Conservation (phyloP, 1,139 yeast genomes). For the Lodderomyces parapsilosis region DNA sequence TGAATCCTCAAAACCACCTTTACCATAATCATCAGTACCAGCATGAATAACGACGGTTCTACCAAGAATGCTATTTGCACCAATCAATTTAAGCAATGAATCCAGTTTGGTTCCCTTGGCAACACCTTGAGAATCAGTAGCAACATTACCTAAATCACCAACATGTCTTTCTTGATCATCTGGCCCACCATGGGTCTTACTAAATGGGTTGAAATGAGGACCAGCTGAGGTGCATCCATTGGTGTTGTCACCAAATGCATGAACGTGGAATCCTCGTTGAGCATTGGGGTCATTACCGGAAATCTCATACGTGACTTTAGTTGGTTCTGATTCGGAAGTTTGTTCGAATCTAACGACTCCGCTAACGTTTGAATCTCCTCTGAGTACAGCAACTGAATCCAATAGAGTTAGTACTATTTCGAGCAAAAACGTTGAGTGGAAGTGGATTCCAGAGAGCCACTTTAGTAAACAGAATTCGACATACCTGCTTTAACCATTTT, state of each 20-base stretch:
- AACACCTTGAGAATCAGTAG: conserved; percentile 81
- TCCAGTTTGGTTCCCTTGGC: conserved; percentile 90
- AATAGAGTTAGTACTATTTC: neutral
- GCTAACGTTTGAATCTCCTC: conserved; percentile 88
- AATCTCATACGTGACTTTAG: conserved; percentile 84
- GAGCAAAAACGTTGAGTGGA: no score
- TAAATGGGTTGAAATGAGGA: conserved; percentile 96
- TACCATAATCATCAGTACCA: conserved; percentile 94
- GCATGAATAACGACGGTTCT: conserved; percentile 96
- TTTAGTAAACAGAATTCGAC: neutral
- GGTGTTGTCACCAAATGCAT: conserved; percentile 97
- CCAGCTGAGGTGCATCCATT: conserved; percentile 99
- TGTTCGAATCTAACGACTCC: conserved; percentile 90
- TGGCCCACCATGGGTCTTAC: conserved; percentile 92
- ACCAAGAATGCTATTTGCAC: conserved; percentile 84
- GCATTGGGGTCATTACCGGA: conserved; percentile 86
- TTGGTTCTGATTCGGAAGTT: conserved; percentile 71
- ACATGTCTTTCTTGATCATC: conserved; percentile 88
- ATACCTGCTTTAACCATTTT: conserved; percentile 8
- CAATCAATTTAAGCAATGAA: conserved; percentile 71
- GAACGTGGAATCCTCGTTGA: conserved; percentile 95
- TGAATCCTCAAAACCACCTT: conserved; percentile 93
- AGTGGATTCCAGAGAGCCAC: neutral
- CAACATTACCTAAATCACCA: conserved; percentile 94
- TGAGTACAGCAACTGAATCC: conserved; percentile 84